Conservation (phyloP, 208 protist genomes). For the Phytomonas sp. region DNA sequence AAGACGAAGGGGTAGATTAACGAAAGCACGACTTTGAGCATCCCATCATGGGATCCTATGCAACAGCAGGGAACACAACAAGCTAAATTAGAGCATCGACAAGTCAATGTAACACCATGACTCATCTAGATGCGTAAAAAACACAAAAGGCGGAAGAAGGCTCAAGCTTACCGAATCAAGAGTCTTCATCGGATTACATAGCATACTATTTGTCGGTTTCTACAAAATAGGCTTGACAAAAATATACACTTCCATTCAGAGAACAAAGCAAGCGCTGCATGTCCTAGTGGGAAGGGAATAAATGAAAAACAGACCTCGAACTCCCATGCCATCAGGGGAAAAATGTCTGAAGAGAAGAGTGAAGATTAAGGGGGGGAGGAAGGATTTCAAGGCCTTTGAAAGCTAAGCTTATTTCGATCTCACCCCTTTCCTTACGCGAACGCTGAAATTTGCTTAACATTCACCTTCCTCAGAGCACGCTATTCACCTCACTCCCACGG, state of each 20-base stretch:
- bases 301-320: neutral
- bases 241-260: neutral
- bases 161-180: neutral
- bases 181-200: neutral
- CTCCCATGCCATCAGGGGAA: neutral
- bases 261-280: neutral
- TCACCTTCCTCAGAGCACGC: neutral
- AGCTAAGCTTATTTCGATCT: neutral
- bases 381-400: neutral
- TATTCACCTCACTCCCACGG: neutral
- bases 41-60: neutral
- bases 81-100: neutral
- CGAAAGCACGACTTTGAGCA: neutral
- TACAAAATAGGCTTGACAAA: neutral
- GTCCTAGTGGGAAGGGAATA: neutral
- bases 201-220: neutral
- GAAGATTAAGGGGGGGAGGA: neutral
- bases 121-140: neutral
- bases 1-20: neutral
- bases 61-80: conserved; percentile 1
- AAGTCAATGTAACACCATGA: neutral
- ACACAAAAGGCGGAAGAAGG: neutral
- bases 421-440: neutral
- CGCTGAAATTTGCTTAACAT: neutral
- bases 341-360: neutral